A percentile compares a stretch with the other conserved stretches of the same genome.
Conservation (phyloP, 2,329 filamentous ascomycete species). For the Bisporella sp. region DNA sequence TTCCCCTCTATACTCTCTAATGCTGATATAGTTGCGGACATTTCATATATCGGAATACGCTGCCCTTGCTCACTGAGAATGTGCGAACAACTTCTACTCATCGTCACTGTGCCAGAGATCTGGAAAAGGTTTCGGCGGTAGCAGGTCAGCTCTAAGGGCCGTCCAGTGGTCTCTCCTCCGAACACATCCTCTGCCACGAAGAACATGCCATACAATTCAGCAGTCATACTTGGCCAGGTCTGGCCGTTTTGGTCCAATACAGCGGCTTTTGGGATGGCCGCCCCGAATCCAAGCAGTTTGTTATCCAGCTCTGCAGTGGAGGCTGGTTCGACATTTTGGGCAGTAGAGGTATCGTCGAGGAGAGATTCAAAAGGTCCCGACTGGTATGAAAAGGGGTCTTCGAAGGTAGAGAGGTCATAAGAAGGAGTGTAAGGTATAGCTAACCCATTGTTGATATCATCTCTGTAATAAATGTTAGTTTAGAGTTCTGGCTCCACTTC, state of each 20-base stretch:
- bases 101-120: conserved; percentile 77
- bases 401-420: conserved; percentile 60
- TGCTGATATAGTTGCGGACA: conserved; percentile 77
- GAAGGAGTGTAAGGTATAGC: conserved; percentile 47
- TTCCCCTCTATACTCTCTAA: conserved; percentile 92
- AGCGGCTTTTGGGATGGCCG: conserved; percentile 51
- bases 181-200: conserved; percentile 76
- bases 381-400: conserved; percentile 55
- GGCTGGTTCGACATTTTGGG: conserved; percentile 10
- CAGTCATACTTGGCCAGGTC: conserved; percentile 59
- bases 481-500: background rate
- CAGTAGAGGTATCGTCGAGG: conserved; percentile 23
- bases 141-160: conserved; percentile 79
- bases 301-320: conserved; percentile 47
- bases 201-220: conserved; percentile 83
- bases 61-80: conserved; percentile 72
- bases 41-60: conserved; percentile 67
- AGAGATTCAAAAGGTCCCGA: conserved; percentile 34
- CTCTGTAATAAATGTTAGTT: conserved; percentile 26
- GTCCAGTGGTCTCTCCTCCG: conserved; percentile 37
- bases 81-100: conserved; percentile 66
- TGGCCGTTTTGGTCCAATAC: conserved; percentile 61
- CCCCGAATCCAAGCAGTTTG: conserved; percentile 69
- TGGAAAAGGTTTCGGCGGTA: conserved; percentile 94
- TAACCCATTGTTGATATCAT: conserved; percentile 31